Conservation (phyloP, 129 eudicot species). For the Saposhnikovia divaricata region DNA sequence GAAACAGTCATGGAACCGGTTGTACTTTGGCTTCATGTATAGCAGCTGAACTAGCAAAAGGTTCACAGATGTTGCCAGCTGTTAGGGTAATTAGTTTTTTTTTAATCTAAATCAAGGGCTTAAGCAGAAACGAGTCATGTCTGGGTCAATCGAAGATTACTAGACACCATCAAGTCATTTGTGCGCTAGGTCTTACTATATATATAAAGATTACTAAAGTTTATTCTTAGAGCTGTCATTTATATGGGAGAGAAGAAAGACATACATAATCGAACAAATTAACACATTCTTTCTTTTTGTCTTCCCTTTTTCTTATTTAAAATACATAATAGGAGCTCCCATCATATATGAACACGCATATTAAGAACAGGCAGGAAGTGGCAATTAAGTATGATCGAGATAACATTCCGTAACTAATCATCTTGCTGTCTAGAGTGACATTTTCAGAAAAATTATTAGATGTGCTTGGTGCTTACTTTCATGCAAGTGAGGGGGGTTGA, state of each 20-base stretch:
- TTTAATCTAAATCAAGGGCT: not conserved
- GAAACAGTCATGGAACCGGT: constrained; percentile 93
- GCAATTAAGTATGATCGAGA: not conserved
- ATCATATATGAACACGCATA: not conserved
- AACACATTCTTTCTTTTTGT: too few relatives aligned
- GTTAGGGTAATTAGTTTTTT: constrained; percentile 46
- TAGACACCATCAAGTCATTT: not conserved
- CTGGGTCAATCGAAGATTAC: not conserved
- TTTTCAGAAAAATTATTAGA: not conserved
- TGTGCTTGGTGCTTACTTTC: not conserved
- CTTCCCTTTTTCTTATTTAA: too few relatives aligned
- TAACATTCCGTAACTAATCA: not conserved
- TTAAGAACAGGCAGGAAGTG: not conserved
- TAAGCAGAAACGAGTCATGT: not conserved
- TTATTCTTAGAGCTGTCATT: not conserved
- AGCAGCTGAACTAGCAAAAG: constrained; percentile 97
- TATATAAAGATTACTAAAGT: not conserved
- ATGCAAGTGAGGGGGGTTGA: not conserved
- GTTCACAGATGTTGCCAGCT: constrained; percentile 71
- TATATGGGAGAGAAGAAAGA: not conserved
- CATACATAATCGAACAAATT: not conserved
- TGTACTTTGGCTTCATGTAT: constrained; percentile 93
- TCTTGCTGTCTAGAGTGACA: not conserved
- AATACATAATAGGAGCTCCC: too few relatives aligned
- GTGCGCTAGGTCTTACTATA: not conserved